Conservation (phyloP, 345 rosid species). For the Syzygium grande region DNA sequence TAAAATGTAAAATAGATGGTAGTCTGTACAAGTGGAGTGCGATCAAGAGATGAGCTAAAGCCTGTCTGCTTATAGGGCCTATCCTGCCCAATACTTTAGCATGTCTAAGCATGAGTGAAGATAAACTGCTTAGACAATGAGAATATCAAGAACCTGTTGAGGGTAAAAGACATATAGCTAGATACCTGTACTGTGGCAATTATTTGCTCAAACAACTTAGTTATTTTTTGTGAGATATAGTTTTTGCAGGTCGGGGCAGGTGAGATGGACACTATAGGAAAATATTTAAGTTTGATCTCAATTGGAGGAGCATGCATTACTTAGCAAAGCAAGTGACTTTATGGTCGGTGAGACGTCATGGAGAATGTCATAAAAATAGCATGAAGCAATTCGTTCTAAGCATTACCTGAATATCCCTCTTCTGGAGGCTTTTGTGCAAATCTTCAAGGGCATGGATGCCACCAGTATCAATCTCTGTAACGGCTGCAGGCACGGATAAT, state of each 20-base stretch:
- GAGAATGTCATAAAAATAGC: neutral
- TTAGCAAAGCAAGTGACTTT: neutral
- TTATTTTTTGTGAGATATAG: neutral
- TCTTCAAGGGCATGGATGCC: conserved; percentile 79
- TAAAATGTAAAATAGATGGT: neutral
- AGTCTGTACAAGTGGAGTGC: neutral
- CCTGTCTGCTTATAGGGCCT: neutral
- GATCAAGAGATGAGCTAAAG: neutral
- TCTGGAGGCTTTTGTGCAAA: conserved; percentile 45
- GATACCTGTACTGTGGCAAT: neutral
- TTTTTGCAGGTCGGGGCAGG: neutral
- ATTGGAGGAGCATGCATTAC: neutral
- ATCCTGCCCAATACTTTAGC: neutral
- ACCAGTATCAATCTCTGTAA: conserved; percentile 79
- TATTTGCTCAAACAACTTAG: neutral
- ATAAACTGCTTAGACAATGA: neutral
- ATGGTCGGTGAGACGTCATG: neutral
- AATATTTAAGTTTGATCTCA: neutral
- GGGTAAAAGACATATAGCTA: neutral
- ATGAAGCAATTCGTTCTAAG: neutral
- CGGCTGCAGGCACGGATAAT: conserved; percentile 33
- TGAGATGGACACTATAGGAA: neutral
- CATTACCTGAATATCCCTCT: conserved; percentile 49
- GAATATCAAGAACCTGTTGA: neutral
- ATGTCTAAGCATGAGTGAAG: neutral